Base-by-base conservation (phyloP, 257 asterid species). In the Forsythia suspensa region DNA sequence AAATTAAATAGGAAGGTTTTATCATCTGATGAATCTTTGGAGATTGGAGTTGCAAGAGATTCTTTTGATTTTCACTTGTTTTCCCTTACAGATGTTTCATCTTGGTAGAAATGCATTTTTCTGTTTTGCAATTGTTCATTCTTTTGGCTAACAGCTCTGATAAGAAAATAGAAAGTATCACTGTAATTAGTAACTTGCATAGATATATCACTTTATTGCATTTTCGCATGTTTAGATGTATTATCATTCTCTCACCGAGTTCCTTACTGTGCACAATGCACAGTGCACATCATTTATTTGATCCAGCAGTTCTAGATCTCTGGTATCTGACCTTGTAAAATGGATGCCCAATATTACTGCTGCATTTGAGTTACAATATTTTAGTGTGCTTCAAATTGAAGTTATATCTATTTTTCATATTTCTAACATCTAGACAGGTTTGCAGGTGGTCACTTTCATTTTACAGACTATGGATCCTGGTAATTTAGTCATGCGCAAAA, bases 391-490 rank as follows among this genome's bases (percentile, higher is more conserved):
- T 81, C n/a, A 42, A 67, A 21, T 39, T 61, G 68, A 77, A 73
- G 43, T 63, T 71, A 66, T 65, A 73, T 70, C 52, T 43, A 44
- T 76, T 70, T 59, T 77, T 83, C 77, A 79, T 72, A 75, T 85
- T 77, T 83, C 93, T 93, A 89, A 95, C 92, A 86, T 89, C 94
- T 90, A 83, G 91, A 90, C 95, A 91, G 97, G 88, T 91, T 66
- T 95, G 94, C 98, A 95, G 99, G 97, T 88, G 83, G 92, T 89
- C 83, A 80, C 85, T 85, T 95, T 91, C 88, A 82, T 95, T 82
- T 82, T 95, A 82, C 99, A 89, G 86, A 95, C 99, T 74, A 93
- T 95, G 97, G 98, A 95, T 89, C 97, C 93, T 51, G 90, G 97
- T 77, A 95, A 95, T 88, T 84, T 90, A 80, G 91, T 90, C 83